A percentile compares a stretch with the other conserved stretches of the same genome.
Evolutionary conservation across 805 yeast species (phyloP).

Genomic region (Candida ipomoeae): DNA sequence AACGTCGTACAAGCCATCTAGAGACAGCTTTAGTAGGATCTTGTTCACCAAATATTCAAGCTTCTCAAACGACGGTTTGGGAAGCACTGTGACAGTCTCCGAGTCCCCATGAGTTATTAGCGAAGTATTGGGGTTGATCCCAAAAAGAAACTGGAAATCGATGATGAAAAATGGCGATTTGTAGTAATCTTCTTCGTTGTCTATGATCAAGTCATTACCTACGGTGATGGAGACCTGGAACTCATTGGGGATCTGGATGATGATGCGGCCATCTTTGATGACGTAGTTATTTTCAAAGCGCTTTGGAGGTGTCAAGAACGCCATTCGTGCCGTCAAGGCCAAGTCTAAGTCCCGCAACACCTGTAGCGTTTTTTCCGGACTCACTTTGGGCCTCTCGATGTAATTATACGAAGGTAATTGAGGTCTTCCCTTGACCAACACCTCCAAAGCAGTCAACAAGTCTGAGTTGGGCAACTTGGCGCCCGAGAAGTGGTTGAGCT

Average conservation of each 20-base stretch:
- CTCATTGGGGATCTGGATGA: constrained; percentile 56
- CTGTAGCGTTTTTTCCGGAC: constrained; percentile 52
- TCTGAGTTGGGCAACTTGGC: constrained; percentile 95
- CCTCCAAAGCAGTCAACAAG: constrained; percentile 80
- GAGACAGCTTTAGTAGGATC: constrained; percentile 42
- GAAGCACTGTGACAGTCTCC: constrained; percentile 27
- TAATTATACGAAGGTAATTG: constrained; percentile 62
- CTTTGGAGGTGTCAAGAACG: constrained; percentile 62
- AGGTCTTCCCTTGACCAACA: constrained; percentile 73
- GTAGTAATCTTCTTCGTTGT: constrained; percentile 44
- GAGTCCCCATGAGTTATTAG: constrained; percentile 28
- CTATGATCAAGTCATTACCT: constrained; percentile 51
- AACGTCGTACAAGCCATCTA: constrained; percentile 52
- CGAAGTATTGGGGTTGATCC: constrained; percentile 36
- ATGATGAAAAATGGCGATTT: constrained; percentile 70
- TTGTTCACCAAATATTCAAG: constrained; percentile 57
- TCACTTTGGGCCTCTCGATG: constrained; percentile 45
- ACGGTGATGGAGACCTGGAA: constrained; percentile 64
- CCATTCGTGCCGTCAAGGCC: constrained; percentile 68
- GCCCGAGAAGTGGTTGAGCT: constrained; percentile 68
- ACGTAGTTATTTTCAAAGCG: constrained; percentile 55
- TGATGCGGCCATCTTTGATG: constrained; percentile 73
- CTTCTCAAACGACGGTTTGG: constrained; percentile 30
- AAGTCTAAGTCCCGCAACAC: constrained; percentile 69
- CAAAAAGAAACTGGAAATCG: constrained; percentile 65